These are phyloP conservation scores for Fusarium poae DNA, from an alignment of 2,329 filamentous ascomycete genomes.

Conservation along the genomic window DNA sequence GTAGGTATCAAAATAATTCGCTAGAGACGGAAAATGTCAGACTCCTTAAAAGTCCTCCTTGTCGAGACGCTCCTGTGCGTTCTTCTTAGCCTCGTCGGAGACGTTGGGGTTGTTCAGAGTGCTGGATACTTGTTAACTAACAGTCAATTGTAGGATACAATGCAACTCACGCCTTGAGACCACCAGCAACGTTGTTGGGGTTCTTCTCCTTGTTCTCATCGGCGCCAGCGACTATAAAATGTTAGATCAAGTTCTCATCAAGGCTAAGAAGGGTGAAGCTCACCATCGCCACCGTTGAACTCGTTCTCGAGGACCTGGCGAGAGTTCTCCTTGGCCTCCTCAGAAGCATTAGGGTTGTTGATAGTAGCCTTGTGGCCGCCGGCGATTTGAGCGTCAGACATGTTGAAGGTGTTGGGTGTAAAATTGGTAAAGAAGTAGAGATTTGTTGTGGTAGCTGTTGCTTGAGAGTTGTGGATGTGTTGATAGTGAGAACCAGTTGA, in stretches of 20 bases:
- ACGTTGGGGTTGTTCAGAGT: conserved; percentile 69
- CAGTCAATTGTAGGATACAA: too few relatives aligned
- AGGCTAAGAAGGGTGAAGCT: neutral
- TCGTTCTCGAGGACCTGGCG: conserved; percentile 65
- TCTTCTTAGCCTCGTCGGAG: conserved; percentile 68
- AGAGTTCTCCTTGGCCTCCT: conserved; percentile 69
- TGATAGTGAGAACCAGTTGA: neutral
- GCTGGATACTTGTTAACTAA: conserved; percentile 42
- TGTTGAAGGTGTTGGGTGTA: conserved; percentile 51
- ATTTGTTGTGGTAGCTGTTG: conserved; percentile 3
- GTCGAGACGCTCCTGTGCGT: conserved; percentile 65
- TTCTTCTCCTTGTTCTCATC: conserved; percentile 61
- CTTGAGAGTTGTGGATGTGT: conserved; percentile 1
- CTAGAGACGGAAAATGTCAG: neutral
- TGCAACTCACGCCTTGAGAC: conserved; percentile 63
- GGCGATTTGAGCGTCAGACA: conserved; percentile 65
- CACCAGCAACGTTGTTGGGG: conserved; percentile 65
- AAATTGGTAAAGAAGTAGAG: neutral
- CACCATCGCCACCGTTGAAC: conserved; percentile 59
- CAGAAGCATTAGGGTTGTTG: conserved; percentile 68
- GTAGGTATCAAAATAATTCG: neutral
- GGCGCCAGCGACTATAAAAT: conserved; percentile 48
- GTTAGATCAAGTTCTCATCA: neutral
- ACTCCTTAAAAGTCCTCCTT: conserved; percentile 31
- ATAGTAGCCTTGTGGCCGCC: conserved; percentile 71